phyloP scores from a whole-genome alignment of 1,139 yeast genomes.

The Taiozyma sp. region DNA sequence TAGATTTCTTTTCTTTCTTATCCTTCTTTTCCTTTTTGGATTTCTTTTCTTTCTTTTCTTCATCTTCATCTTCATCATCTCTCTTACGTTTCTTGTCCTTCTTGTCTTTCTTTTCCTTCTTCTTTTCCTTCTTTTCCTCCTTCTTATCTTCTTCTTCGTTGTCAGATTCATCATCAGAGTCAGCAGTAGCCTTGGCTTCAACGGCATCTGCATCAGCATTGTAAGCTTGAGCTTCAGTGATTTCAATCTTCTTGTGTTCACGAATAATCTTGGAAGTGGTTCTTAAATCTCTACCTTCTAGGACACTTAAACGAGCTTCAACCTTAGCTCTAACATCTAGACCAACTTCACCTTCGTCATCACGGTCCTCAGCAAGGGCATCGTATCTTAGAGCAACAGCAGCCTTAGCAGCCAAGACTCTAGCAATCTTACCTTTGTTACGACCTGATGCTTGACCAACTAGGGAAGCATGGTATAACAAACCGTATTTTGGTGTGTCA shows the following conservation, averaged over 20 bases:
- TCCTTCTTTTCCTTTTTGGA: slow-evolving; percentile 16
- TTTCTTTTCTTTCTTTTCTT: slow-evolving; percentile 20
- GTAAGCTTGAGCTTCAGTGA: slow-evolving; percentile 80
- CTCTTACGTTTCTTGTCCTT: slow-evolving; percentile 31
- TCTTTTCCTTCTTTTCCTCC: slow-evolving; percentile 40
- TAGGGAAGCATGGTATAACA: slow-evolving; percentile 92
- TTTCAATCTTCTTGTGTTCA: slow-evolving; percentile 78
- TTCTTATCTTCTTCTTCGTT: slow-evolving; percentile 34
- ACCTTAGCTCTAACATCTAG: slow-evolving; percentile 88
- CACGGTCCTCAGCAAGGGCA: slow-evolving; percentile 95
- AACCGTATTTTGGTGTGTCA: slow-evolving; percentile 98
- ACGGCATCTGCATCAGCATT: slow-evolving; percentile 89
- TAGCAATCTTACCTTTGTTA: slow-evolving; percentile 98
- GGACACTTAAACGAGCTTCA: slow-evolving; percentile 88
- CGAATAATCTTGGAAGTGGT: slow-evolving; percentile 71
- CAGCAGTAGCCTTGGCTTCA: slow-evolving; percentile 39
- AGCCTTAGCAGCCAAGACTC: slow-evolving; percentile 98
- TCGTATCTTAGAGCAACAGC: slow-evolving; percentile 96
- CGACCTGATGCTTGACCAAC: slow-evolving; percentile 97
- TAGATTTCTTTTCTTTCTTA: slow-evolving; percentile 16
- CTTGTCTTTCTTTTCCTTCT: slow-evolving; percentile 43
- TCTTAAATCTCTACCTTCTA: slow-evolving; percentile 92
- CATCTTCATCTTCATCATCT: slow-evolving; percentile 18
- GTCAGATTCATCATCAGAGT: slow-evolving; percentile 43
- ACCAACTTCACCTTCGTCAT: slow-evolving; percentile 92